A percentile compares a stretch with the other conserved stretches of the same genome.
Evolutionary conservation across 176 grass and related monocot genomes (phyloP).

Genomic region (Bonia amplexicaulis): DNA sequence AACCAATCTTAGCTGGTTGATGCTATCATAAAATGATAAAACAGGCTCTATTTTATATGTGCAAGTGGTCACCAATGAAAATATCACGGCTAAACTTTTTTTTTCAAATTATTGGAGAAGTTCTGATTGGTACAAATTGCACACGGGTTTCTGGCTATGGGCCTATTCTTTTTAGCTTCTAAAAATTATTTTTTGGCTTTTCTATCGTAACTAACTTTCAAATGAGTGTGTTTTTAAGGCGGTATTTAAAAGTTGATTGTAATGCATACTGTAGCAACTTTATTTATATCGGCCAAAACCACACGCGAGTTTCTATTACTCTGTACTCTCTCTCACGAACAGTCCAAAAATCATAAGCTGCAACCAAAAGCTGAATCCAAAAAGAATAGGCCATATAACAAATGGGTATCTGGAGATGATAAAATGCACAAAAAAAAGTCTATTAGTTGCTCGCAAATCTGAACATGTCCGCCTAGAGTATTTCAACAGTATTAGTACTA

Average conservation of each 20-base stretch:
- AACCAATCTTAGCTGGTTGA: conserved; percentile 37
- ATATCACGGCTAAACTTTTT: background rate
- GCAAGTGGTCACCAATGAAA: conserved; percentile 10
- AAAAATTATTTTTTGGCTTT: too few species aligned
- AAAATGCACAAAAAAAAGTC: background rate
- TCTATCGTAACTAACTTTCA: too few species aligned
- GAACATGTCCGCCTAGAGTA: background rate
- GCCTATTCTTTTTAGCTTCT: too few species aligned
- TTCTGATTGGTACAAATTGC: background rate
- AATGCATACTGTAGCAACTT: too few species aligned
- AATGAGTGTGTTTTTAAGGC: too few species aligned
- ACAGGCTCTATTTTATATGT: background rate
- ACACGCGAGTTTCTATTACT: too few species aligned
- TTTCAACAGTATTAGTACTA: background rate
- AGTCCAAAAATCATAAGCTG: too few species aligned
- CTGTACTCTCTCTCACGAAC: too few species aligned
- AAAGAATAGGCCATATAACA: background rate
- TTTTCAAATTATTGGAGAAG: background rate
- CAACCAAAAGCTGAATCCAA: too few species aligned
- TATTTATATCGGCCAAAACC: too few species aligned
- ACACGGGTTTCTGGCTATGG: background rate
- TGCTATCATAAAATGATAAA: background rate
- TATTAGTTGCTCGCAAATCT: background rate
- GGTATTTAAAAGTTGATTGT: too few species aligned
- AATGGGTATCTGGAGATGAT: background rate